Evolutionary conservation across 257 asterid species (phyloP).

Genomic region (Phtheirospermum japonicum): DNA sequence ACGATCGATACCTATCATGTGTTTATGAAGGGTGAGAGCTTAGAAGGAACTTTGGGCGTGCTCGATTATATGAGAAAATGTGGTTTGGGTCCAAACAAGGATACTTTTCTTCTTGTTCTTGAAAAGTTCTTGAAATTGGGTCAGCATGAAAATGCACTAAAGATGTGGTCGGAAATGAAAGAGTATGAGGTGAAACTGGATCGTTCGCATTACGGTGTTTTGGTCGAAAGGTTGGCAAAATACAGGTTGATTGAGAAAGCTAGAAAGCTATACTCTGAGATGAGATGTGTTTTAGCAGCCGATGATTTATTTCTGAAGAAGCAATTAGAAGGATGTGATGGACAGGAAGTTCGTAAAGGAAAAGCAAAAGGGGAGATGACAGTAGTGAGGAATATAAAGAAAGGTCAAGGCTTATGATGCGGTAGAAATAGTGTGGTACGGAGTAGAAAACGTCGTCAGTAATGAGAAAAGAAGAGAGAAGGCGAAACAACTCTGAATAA

Average conservation of each 20-base stretch:
- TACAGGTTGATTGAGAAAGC: conserved; percentile 57
- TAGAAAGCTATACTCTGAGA: conserved; percentile 61
- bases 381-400: conserved; percentile 31
- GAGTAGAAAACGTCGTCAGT: conserved; percentile 13
- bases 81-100: conserved; percentile 55
- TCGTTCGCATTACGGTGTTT: conserved; percentile 40
- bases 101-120: conserved; percentile 52
- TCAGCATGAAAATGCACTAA: conserved; percentile 58
- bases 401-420: conserved; percentile 25
- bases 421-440: conserved; percentile 21
- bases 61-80: conserved; percentile 53
- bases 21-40: conserved; percentile 47
- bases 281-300: conserved; percentile 42
- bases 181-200: conserved; percentile 46
- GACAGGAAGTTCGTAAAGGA: conserved; percentile 15
- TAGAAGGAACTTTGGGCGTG: conserved; percentile 54
- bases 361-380: conserved; percentile 31
- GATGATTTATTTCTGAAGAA: conserved; percentile 58
- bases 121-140: conserved; percentile 42
- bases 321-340: conserved; percentile 55
- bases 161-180: conserved; percentile 62
- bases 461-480: conserved; percentile 15
- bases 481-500: neutral
- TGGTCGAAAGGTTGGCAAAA: conserved; percentile 64
- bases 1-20: conserved; percentile 72